A percentile compares a stretch with the other conserved stretches of the same genome.
Conservation (phyloP, 441 rosid genomes). For the Metrosideros polymorpha region DNA sequence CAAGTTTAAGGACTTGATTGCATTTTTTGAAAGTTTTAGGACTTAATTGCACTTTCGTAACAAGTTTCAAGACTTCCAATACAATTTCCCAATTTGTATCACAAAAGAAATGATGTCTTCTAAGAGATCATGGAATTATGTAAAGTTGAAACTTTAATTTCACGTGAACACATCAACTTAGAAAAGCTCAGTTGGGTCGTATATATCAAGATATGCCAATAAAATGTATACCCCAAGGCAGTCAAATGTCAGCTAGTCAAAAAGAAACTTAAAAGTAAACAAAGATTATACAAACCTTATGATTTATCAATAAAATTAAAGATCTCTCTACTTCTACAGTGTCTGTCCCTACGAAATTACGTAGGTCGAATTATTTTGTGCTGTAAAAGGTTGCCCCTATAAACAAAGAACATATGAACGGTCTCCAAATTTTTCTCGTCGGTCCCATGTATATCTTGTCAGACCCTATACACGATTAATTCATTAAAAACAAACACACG, state of each 20-base stretch:
- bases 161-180: not conserved
- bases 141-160: not conserved
- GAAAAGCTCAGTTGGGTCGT: not conserved
- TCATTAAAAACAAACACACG: not conserved
- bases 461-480: not conserved
- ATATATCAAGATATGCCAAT: not conserved
- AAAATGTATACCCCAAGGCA: not conserved
- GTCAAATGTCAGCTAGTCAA: not conserved
- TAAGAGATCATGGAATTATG: not conserved
- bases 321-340: not conserved
- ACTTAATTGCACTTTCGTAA: too few species aligned
- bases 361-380: not conserved
- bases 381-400: not conserved
- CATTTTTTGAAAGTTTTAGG: too few species aligned
- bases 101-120: not conserved
- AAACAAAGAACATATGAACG: not conserved
- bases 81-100: too few species aligned
- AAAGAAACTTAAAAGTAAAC: not conserved
- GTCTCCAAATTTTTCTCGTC: not conserved
- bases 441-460: not conserved
- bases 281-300: not conserved
- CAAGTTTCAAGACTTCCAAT: too few species aligned
- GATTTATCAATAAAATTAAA: not conserved
- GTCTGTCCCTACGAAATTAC: not conserved
- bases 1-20: too few species aligned